Evolutionary conservation across 1,284 basidiomycete genomes (phyloP), one percentile per base, ranked within the genome.

Genomic region (Stereum hirsutum): DNA sequence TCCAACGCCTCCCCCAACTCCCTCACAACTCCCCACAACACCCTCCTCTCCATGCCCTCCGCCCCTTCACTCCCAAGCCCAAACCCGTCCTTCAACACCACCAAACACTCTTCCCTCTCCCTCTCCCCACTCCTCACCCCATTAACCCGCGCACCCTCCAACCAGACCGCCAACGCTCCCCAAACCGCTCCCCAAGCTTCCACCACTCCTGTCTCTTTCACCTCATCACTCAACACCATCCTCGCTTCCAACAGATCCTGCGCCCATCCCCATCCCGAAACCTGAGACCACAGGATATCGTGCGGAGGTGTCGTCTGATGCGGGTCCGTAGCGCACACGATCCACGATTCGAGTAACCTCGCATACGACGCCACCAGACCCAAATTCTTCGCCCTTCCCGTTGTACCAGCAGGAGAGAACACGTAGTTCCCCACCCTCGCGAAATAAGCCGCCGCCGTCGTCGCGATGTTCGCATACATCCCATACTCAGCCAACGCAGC

Each of bases 271-370:
- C 85, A 84, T 2, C 76, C 80, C 12, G 66, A 63, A 5, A 94
- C 69, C 54, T 93, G 90, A 43, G 82, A 89, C 94, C 93, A 97
- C 3, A 88, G 67, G 37, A 97, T 79, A 46, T 91, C 90, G 59
- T 98, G 93, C 14, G 72, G 72, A 0, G 89, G 89, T 6, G 80
- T 84, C 6, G 91, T 94, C 45, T 74, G 70, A 58, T 98, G 94
- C 2, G 94, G 93, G 57, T 97, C 88, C 17, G 78, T 74, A 0
- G 92, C 89, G 52, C 90, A 94, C 1, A 78, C 69, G 6, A 72
- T 84, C 92, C 92, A 97, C 0, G 72, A 64, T 43, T 77, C 73
- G 1, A 90, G 53, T 3, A 89, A 59, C 33, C 57, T 58, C 11
- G 63, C 63, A 75, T 74, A 90, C 8, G 72, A 65, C 21, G 58